Evolutionary conservation across 495 filamentous ascomycete species (phyloP).

Genomic region (Peziza echinospora): DNA sequence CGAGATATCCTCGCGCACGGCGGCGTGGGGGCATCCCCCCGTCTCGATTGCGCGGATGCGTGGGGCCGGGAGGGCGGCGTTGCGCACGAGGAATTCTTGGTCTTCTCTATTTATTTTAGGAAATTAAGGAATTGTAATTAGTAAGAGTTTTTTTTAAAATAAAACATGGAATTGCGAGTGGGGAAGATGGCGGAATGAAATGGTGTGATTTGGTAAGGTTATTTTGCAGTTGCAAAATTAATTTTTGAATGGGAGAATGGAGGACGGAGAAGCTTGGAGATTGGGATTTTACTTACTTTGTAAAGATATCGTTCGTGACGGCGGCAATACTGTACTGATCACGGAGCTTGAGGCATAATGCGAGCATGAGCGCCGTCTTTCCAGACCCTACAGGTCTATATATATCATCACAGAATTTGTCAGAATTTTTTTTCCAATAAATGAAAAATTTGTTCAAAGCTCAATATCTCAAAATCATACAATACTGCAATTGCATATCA

Average conservation of each 20-base stretch:
- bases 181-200: not conserved
- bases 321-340: conserved; percentile 66
- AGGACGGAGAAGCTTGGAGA: not conserved
- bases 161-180: not conserved
- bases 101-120: conserved; percentile 46
- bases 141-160: not conserved
- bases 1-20: conserved; percentile 89
- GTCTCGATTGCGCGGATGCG: conserved; percentile 95
- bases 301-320: conserved; percentile 99
- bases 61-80: conserved; percentile 55
- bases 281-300: conserved; percentile 32
- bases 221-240: too few relatives aligned
- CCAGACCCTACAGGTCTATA: conserved; percentile 87
- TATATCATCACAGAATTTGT: not conserved
- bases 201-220: too few relatives aligned
- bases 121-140: not conserved
- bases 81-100: conserved; percentile 79
- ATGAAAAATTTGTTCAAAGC: not conserved
- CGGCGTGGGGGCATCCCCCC: conserved; percentile 90
- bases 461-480: too few relatives aligned
- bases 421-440: not conserved
- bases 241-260: not conserved
- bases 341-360: conserved; percentile 61
- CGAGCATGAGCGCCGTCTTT: conserved; percentile 90
- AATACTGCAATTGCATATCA: too few relatives aligned